Base-by-base conservation (phyloP, 768 basidiomycete genomes). In the Hygrocybe coccinea region DNA sequence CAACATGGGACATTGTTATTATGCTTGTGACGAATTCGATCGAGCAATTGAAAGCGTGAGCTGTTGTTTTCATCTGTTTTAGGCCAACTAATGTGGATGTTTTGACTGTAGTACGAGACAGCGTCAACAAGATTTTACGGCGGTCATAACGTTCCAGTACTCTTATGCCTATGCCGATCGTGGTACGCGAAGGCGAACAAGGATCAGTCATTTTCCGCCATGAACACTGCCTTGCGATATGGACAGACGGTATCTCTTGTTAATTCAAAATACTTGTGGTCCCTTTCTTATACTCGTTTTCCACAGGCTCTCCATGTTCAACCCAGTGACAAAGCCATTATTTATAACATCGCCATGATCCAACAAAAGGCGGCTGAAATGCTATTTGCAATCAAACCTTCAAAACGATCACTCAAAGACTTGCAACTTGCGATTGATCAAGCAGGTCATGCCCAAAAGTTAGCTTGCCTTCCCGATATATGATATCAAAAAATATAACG, bases 281-380 rank as follows among this genome's bases (percentile, higher is more conserved):
- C 24, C 41, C 11, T 36, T 29, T 45, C 1, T 21, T 14, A 19
- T 44, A 24, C 29, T 52, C 33, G 15, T 6, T 45, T 14, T 21
- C 29, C 6, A 8, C 44, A 97, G 95, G 94, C 95, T 1, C 75
- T 89, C 14, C 87, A 91, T 59, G 71, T 93, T 5, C 85, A 88
- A 60, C 93, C 94, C 0, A 80, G 77, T 54, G 97, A 99, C 74
- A 94, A 95, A 66, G 89, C 92, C 2, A 84, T 88, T 50, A 58
- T 92, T 41, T 98, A 95, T 73, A 98, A 99, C 69, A 91, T 97
- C 63, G 95, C 95, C 53, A 95, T 99, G 89, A 93, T 98, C 34
- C 87, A 95, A 69, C 97, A 99, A 68, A 97, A 97, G 70, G 86
- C 90, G 0, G 90, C 92, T 0, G 95, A 97, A 68, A 79, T 97